Evolutionary conservation across 1,284 basidiomycete genomes (phyloP), one percentile per base, ranked within the genome.

Genomic region (Coniferiporia sulphurascens): DNA sequence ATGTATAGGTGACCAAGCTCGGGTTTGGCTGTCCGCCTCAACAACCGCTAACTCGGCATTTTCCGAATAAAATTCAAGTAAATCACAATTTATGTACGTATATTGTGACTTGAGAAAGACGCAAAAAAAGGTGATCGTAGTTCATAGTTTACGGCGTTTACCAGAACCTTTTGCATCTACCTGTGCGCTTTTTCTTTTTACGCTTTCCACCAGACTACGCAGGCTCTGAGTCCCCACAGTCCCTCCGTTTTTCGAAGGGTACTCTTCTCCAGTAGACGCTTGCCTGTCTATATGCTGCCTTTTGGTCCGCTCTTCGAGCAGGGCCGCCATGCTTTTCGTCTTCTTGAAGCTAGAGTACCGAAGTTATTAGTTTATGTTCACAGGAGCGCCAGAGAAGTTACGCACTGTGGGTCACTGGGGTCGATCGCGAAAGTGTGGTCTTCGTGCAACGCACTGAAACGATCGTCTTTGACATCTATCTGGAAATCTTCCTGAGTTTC

Each of bases 391-490:
- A 21, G 43, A 19, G 46, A 52, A 22, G 9, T 27, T 2, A 79
- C 92, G 65, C 68, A 95, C 94, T 87, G 90, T 70, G 96, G 93
- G 75, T 98, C 93, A 52, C 86, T 93, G 19, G 97, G 96, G 72
- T 99, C 97, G 66, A 99, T 93, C 0, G 96, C 95, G 68, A 93
- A 99, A 48, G 87, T 83, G 67, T 94, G 86, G 69, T 99, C 91
- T 65, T 98, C 91, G 70, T 95, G 89, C 51, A 98, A 69, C 9
- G 83, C 88, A 65, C 84, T 83, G 80, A 99, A 99, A 32, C 97
- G 87, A 4, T 89, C 83, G 69, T 99, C 97, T 66, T 85, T 83
- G 59, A 93, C 85, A 69, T 99, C 81, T 66, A 99, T 86, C 52
- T 79, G 74, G 74, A 98, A 98, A 60, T 91, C 85, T 58, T 86